Evolutionary conservation across 1,284 basidiomycete species (phyloP), one percentile per base, ranked within the genome.

Genomic region (Earliella scabrosa): DNA sequence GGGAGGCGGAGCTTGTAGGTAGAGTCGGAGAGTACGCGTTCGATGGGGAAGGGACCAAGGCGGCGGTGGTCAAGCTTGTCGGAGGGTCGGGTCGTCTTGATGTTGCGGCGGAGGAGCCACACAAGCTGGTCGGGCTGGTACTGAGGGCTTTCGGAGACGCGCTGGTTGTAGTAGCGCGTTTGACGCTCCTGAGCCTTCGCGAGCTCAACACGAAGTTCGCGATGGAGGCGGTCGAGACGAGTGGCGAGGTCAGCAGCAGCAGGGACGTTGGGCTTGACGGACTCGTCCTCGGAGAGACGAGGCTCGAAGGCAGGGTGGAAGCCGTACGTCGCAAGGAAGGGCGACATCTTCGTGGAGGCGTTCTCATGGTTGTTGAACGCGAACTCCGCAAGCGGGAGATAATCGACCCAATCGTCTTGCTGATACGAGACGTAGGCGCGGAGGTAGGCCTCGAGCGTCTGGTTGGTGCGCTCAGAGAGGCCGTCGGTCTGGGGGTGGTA

Each of bases 361-460:
- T 52, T 68, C 4, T 51, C 47, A 27, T 48, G 23, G 40, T 77
- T 77, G 63, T 65, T 66, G 50, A 56, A 60, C 1, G 59, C 47
- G 26, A 63, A 83, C 60, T 80, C 74, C 0, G 76, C 77, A 4
- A 78, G 54, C 0, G 75, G 71, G 0, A 83, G 68, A 14, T 73
- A 73, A 3, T 74, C 65, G 0, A 68, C 64, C 81, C 81, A 83
- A 52, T 81, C 67, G 54, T 75, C 68, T 55, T 82, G 80, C 38
- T 78, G 63, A 57, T 78, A 76, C 7, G 70, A 71, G 48, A 64
- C 65, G 50, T 72, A 78, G 5, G 68, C 58, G 3, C 69, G 67
- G 1, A 81, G 64, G 56, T 73, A 77, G 1, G 69, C 67, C 59
- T 82, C 75, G 2, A 83, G 57, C 0, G 61, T 68, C 23, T 61